Conservation (phyloP, 495 filamentous ascomycete species). For the Podospora pseudopauciseta region DNA sequence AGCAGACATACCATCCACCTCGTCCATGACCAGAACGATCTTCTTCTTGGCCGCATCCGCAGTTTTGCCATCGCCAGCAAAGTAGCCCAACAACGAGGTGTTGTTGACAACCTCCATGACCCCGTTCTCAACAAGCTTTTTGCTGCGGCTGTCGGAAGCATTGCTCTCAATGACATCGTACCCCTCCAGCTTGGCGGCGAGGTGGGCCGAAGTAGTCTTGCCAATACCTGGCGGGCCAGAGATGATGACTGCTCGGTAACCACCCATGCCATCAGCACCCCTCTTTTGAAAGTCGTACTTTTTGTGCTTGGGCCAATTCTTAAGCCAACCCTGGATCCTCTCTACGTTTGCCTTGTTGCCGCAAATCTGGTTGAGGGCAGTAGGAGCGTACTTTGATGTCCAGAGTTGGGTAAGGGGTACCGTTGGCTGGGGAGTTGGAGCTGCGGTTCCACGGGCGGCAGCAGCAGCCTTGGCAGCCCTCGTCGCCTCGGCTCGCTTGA, state of each 20-base stretch:
- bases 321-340: constrained; percentile 82
- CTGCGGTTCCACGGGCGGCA: constrained; percentile 37
- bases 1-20: constrained; percentile 98
- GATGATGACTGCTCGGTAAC: constrained; percentile 80
- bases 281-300: constrained; percentile 71
- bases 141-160: constrained; percentile 94
- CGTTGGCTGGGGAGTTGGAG: constrained; percentile 35
- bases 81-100: constrained; percentile 86
- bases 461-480: constrained; percentile 46
- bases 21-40: constrained; percentile 95
- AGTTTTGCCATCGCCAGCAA: constrained; percentile 77
- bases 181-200: constrained; percentile 87
- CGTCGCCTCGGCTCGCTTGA: constrained; percentile 46
- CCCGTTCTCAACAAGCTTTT: constrained; percentile 88
- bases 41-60: constrained; percentile 82
- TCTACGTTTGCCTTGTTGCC: constrained; percentile 92
- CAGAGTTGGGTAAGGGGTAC: constrained; percentile 69
- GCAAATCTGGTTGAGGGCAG: constrained; percentile 78
- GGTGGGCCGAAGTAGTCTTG: constrained; percentile 94
- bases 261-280: constrained; percentile 77
- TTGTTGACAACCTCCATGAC: constrained; percentile 88
- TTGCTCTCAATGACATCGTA: constrained; percentile 94
- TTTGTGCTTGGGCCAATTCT: constrained; percentile 69
- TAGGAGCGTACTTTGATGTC: constrained; percentile 95
- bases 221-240: constrained; percentile 95